Percentiles rank a stretch among this genome's conserved stretches.
Evolutionary conservation across 164 flowering plant genomes (phyloP).

Genomic region (Stephania cephalantha): DNA sequence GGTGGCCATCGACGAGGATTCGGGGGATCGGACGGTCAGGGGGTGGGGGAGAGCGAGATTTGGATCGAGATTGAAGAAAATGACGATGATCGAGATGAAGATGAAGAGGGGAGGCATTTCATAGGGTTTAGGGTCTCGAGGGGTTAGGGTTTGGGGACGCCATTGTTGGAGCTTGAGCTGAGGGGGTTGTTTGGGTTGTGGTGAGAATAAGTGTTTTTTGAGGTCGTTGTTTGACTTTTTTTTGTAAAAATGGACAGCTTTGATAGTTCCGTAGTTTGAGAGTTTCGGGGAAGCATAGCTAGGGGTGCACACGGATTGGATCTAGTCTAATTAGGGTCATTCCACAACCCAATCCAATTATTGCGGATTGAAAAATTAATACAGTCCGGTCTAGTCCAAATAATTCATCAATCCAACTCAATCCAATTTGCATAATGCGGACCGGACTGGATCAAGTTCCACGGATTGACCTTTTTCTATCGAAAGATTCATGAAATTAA

Average conservation of each 20-base stretch:
- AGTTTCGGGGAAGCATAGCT: background rate
- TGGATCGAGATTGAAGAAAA: background rate
- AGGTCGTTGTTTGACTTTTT: no score
- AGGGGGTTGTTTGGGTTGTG: background rate
- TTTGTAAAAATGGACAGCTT: background rate
- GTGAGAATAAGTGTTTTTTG: background rate
- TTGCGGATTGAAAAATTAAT: no score
- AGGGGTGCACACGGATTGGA: no score
- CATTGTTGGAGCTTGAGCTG: background rate
- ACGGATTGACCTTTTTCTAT: no score
- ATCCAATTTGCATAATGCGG: no score
- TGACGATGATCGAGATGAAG: slow-evolving; percentile 9
- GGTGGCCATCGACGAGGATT: slow-evolving; percentile 11
- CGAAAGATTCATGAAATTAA: no score
- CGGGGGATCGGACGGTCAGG: background rate
- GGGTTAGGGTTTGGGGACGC: background rate
- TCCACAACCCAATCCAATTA: no score
- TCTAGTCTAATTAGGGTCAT: no score
- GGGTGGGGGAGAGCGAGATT: background rate
- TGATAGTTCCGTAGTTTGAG: background rate
- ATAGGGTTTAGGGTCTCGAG: slow-evolving; percentile 5
- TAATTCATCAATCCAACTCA: no score
- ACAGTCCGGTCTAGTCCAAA: no score
- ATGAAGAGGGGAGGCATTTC: slow-evolving; percentile 9
- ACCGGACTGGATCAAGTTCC: no score